phyloP scores from a whole-genome alignment of 805 yeast species.

The Hanseniaspora mollemarum region DNA sequence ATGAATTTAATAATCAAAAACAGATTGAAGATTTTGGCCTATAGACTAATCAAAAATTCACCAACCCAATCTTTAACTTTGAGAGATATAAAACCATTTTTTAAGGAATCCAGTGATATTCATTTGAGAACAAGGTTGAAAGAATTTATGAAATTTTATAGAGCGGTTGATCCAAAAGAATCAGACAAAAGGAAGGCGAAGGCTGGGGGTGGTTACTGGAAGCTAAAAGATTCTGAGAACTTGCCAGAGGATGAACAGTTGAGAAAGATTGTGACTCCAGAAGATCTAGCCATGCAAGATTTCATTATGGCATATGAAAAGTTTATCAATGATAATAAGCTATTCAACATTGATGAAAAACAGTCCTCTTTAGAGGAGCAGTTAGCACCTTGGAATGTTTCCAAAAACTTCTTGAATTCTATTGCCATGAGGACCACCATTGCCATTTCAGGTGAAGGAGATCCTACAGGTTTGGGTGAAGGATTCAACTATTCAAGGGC shows the following conservation, averaged over 20 bases:
- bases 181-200: neutral
- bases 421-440: slow-evolving; percentile 96
- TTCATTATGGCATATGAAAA: slow-evolving; percentile 93
- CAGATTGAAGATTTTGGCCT: slow-evolving; percentile 86
- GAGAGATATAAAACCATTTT: slow-evolving; percentile 78
- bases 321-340: slow-evolving; percentile 66
- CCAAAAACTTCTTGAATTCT: slow-evolving; percentile 81
- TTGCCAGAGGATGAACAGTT: slow-evolving; percentile 68
- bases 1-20: slow-evolving; percentile 88
- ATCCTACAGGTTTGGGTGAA: slow-evolving; percentile 82
- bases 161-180: slow-evolving; percentile 80
- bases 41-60: slow-evolving; percentile 65
- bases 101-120: slow-evolving; percentile 95
- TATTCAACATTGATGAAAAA: slow-evolving; percentile 36
- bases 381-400: slow-evolving; percentile 86
- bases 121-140: slow-evolving; percentile 90
- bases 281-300: slow-evolving; percentile 75
- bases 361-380: slow-evolving; percentile 68
- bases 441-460: slow-evolving; percentile 88
- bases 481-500: slow-evolving; percentile 81
- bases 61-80: slow-evolving; percentile 68
- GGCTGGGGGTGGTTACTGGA: slow-evolving; percentile 60
- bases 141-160: slow-evolving; percentile 95
- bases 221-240: slow-evolving; percentile 53
- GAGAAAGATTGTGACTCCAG: slow-evolving; percentile 79